A percentile compares a stretch with the other conserved stretches of the same genome.
Evolutionary conservation across 2,329 filamentous ascomycete genomes (phyloP).

Genomic region (Cordyceps pruinosa): DNA sequence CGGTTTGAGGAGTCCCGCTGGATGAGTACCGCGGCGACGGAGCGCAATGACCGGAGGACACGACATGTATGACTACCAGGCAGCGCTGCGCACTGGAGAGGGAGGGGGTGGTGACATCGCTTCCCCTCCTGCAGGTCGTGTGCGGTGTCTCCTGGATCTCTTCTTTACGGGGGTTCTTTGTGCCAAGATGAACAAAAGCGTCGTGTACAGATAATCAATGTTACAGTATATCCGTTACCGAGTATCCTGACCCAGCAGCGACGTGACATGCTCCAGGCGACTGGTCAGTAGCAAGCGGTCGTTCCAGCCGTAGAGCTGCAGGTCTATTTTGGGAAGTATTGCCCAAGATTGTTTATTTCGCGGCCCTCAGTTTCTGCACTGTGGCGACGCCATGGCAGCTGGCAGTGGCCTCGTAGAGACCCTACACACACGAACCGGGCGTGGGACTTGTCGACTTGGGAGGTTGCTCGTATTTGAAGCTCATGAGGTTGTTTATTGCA

Average conservation of each 20-base stretch:
- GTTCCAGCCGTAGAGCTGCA: too few relatives aligned
- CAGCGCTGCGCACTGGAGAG: too few relatives aligned
- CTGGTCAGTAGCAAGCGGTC: background rate
- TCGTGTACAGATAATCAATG: slow-evolving; percentile 4
- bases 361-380: background rate
- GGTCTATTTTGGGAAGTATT: too few relatives aligned
- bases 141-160: background rate
- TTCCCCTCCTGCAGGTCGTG: background rate
- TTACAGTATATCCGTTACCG: background rate
- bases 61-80: background rate
- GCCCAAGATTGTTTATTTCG: too few relatives aligned
- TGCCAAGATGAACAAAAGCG: background rate
- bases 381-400: background rate
- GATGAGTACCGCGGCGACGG: background rate
- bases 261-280: background rate
- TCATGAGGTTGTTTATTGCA: too few relatives aligned
- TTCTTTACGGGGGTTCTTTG: background rate
- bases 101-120: too few relatives aligned
- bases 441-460: too few relatives aligned
- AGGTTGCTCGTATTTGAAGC: too few relatives aligned
- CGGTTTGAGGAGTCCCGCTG: slow-evolving; percentile 53
- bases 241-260: background rate
- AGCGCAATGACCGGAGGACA: background rate
- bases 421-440: too few relatives aligned
- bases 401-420: too few relatives aligned